Evolutionary conservation across 2,329 filamentous ascomycete genomes (phyloP), one percentile per base, ranked within the genome.

Genomic region (Purpureocillium lavendulum): DNA sequence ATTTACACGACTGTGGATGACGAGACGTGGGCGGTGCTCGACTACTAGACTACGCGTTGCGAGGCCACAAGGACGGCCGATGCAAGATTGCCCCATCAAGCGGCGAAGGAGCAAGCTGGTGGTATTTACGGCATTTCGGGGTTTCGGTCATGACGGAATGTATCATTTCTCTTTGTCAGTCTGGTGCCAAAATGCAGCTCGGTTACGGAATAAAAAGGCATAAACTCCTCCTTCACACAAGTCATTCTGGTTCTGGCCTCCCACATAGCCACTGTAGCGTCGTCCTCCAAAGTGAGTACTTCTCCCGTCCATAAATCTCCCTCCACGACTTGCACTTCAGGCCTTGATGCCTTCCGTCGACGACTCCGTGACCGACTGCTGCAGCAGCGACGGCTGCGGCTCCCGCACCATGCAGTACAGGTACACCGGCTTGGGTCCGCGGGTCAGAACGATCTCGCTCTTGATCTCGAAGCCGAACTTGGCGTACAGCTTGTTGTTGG

Each of bases 1-100:
- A 86, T 95, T 48, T 98, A 87, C 65, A 87, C 87, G 21, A 98
- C 94, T 9, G 75, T 94, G 7, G 88, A 97, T 62, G 90, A 97
- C 54, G 75, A 86, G 61, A 97, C 90, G 1, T 97, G 86, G 82
- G 87, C 87, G 33, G 69, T 94, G 46, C 67, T 96, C 44, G 86
- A 94, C 43, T 50, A 45, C 33, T 49, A 35, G 14, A n/a, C 16
- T 13, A 34, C n/a, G 29, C 11, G 12, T 30, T 30, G 29, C 6
- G 12, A 7, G 13, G 11, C 6, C 21, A 10, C 21, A n/a, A n/a
- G 21, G 21, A 26, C 21, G 21, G 21, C 21, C 21, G 5, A 10
- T 10, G 21, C 5, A 26, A 26, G 21, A 10, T 26, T 26, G 21
- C 21, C 21, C 6, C 21, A 5, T 5, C 6, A 26, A 10, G 17